These are phyloP conservation scores for Acanthamoeba triangularis DNA, from an alignment of 208 protist species.

Conservation along the genomic window DNA sequence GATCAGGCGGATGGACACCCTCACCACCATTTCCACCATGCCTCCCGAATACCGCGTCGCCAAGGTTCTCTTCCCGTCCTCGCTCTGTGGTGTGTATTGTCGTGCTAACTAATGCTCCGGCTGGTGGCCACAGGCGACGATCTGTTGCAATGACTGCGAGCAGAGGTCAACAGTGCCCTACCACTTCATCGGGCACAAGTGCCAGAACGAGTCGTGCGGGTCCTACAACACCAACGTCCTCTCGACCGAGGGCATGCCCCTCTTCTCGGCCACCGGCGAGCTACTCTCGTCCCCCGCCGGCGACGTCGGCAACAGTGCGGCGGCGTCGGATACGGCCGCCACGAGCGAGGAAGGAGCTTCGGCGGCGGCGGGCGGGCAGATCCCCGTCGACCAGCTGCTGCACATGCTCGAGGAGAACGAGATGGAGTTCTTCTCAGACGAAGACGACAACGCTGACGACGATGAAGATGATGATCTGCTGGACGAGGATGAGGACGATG, in stretches of 20 bases:
- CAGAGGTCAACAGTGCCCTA: constrained; percentile 68
- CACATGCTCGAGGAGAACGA: neutral
- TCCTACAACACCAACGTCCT: constrained; percentile 83
- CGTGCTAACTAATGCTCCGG: too few species aligned
- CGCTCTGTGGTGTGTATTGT: too few species aligned
- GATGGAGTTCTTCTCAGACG: neutral
- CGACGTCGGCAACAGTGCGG: neutral
- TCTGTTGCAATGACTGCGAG: constrained; percentile 84
- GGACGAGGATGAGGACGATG: constrained; percentile 55
- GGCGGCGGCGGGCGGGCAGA: neutral
- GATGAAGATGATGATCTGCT: constrained; percentile 15
- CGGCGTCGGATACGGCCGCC: neutral
- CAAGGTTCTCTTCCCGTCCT: neutral
- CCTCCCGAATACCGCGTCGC: constrained; percentile 52
- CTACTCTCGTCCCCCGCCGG: constrained; percentile 7
- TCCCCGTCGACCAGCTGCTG: neutral
- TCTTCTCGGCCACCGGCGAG: constrained; percentile 48
- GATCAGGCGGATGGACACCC: constrained; percentile 48
- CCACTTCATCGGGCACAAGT: constrained; percentile 83
- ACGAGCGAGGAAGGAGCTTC: neutral
- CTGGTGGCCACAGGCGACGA: neutral
- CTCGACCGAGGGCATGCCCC: constrained; percentile 49
- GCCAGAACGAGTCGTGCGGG: constrained; percentile 65
- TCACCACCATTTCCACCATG: constrained; percentile 20
- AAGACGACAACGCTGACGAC: constrained; percentile 22